phyloP scores from a whole-genome alignment of 2,329 filamentous ascomycete species.

The Stenocarpella maydis region DNA sequence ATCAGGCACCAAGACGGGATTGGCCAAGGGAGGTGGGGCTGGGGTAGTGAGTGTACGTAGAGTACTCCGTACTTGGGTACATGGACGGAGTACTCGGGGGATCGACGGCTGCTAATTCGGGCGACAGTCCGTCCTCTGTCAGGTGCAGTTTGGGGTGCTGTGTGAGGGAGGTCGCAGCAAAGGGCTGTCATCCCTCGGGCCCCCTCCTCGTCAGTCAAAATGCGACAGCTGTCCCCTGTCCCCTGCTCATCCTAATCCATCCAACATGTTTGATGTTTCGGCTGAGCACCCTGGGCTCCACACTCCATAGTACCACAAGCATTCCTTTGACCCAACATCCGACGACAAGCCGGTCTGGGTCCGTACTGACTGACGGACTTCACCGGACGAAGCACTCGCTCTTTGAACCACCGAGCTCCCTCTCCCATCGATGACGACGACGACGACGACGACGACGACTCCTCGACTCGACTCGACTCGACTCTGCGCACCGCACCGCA shows the following conservation, averaged over 20 bases:
- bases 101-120: conserved; percentile 22
- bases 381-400: conserved; percentile 9
- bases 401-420: not conserved
- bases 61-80: not conserved
- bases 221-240: conserved; percentile 26
- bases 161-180: not conserved
- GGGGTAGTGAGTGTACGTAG: not conserved
- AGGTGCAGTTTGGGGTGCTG: not conserved
- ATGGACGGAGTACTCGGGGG: conserved; percentile 3
- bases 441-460: no score
- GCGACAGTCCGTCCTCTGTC: conserved; percentile 16
- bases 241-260: conserved; percentile 28
- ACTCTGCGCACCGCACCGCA: not conserved
- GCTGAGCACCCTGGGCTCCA: conserved; percentile 22
- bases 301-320: not conserved
- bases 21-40: not conserved
- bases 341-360: conserved; percentile 4
- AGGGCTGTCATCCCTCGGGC: conserved; percentile 10
- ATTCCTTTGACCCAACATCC: conserved; percentile 13
- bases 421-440: not conserved
- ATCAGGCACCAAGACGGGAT: not conserved
- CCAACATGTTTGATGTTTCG: conserved; percentile 26
- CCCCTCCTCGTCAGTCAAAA: conserved; percentile 26
- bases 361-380: no score
- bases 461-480: no score